These are phyloP conservation scores for Penicillium janthinellum DNA, from an alignment of 2,329 filamentous ascomycete species.

Conservation along the genomic window DNA sequence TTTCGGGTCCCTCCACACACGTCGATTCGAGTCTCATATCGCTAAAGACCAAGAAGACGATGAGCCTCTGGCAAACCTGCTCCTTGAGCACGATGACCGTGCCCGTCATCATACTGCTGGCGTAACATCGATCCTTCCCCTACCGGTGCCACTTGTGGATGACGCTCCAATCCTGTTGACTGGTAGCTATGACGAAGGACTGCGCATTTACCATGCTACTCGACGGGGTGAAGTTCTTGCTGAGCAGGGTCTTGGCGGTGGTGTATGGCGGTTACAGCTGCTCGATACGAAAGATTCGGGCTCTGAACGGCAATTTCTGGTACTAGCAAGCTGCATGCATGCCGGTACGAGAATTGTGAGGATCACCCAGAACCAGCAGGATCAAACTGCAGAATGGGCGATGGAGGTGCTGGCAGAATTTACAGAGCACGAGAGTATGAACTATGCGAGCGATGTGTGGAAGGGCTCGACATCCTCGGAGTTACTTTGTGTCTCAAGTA, in stretches of 20 bases:
- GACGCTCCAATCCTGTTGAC: constrained; percentile 68
- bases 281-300: constrained; percentile 21
- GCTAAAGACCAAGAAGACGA: constrained; percentile 14
- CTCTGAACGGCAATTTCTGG: constrained; percentile 39
- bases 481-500: constrained; percentile 49
- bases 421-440: constrained; percentile 90
- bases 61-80: constrained; percentile 17
- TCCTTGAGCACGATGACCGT: constrained; percentile 47
- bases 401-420: constrained; percentile 71
- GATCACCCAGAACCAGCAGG: constrained; percentile 35
- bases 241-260: constrained; percentile 69
- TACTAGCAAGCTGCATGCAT: constrained; percentile 95
- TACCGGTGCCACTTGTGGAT: constrained; percentile 49
- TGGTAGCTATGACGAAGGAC: constrained; percentile 85
- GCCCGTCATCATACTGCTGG: constrained; percentile 72
- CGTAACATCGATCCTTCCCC: constrained; percentile 80
- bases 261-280: constrained; percentile 83
- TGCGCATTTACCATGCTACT: constrained; percentile 61
- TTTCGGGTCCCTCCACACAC: constrained; percentile 39
- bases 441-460: constrained; percentile 75
- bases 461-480: constrained; percentile 24
- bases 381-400: constrained; percentile 52
- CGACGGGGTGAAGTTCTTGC: constrained; percentile 56
- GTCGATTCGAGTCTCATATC: constrained; percentile 31
- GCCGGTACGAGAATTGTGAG: constrained; percentile 71